Conservation (phyloP, 371 early-diverging fungal genomes). For the Mortierella sp. region DNA sequence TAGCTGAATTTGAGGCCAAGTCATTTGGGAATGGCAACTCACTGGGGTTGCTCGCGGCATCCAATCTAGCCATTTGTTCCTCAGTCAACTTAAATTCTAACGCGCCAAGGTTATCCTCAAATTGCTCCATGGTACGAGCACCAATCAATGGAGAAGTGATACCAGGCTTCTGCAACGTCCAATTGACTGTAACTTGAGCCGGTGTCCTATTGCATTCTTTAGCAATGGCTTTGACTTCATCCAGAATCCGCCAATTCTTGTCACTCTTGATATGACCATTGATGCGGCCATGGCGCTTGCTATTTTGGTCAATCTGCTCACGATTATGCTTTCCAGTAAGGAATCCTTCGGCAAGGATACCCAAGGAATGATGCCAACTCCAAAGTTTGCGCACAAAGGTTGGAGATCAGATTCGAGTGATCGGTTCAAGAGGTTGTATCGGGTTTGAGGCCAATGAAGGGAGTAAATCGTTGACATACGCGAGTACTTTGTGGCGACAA, state of each 20-base stretch:
- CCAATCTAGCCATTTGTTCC: conserved; percentile 58
- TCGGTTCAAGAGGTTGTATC: conserved; percentile 59
- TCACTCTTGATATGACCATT: conserved; percentile 17
- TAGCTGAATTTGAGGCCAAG: conserved; percentile 22
- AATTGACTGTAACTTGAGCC: conserved; percentile 61
- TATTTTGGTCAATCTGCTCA: conserved; percentile 17
- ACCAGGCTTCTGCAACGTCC: conserved; percentile 61
- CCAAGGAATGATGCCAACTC: conserved; percentile 56
- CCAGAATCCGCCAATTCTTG: conserved; percentile 56
- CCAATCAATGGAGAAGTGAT: conserved; percentile 62
- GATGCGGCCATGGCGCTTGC: conserved; percentile 21
- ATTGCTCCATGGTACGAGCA: conserved; percentile 55
- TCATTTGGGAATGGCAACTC: conserved; percentile 53
- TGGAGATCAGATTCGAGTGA: conserved; percentile 59
- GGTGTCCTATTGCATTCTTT: conserved; percentile 52
- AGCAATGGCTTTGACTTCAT: conserved; percentile 58
- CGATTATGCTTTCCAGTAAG: conserved; percentile 57
- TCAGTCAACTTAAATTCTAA: conserved; percentile 53
- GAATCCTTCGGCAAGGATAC: conserved; percentile 54
- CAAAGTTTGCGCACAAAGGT: conserved; percentile 53
- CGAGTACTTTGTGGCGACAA: conserved; percentile 63
- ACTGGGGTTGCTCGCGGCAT: conserved; percentile 48
- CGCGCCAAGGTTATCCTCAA: conserved; percentile 58
- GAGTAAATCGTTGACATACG: conserved; percentile 44
- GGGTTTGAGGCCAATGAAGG: conserved; percentile 57